Conservation (phyloP, 164 flowering plant genomes). For the Piper betle region DNA sequence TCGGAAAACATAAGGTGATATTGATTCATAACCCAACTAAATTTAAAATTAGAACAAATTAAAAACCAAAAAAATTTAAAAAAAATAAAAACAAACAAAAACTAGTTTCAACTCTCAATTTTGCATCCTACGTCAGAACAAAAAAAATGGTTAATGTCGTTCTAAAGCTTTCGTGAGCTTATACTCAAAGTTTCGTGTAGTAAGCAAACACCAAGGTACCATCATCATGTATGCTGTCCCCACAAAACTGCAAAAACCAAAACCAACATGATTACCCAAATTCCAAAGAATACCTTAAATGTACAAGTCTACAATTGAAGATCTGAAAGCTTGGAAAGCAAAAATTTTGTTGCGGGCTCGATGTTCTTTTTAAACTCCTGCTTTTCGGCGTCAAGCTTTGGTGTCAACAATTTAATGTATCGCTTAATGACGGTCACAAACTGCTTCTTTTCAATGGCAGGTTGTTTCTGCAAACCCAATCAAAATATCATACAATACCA, state of each 20-base stretch:
- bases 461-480: conserved; percentile 89
- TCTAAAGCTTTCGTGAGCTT: too few relatives aligned
- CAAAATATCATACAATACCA: not conserved
- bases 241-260: conserved; percentile 40
- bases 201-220: conserved; percentile 62
- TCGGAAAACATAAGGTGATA: too few relatives aligned
- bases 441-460: conserved; percentile 71
- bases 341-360: conserved; percentile 67
- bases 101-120: too few relatives aligned
- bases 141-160: too few relatives aligned
- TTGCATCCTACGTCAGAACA: too few relatives aligned
- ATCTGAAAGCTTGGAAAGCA: conserved; percentile 64
- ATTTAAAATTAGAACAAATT: too few relatives aligned
- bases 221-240: conserved; percentile 93
- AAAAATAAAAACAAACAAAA: too few relatives aligned
- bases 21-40: too few relatives aligned
- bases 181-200: conserved; percentile 84
- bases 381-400: conserved; percentile 54
- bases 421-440: conserved; percentile 57
- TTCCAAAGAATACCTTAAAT: not conserved
- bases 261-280: not conserved
- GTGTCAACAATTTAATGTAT: conserved; percentile 54
- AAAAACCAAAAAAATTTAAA: too few relatives aligned
- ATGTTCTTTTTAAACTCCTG: conserved; percentile 59
- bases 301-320: conserved; percentile 48